Evolutionary conservation across 805 yeast species (phyloP), one percentile per base, ranked within the genome.

Genomic region (Yarrowia deformans): DNA sequence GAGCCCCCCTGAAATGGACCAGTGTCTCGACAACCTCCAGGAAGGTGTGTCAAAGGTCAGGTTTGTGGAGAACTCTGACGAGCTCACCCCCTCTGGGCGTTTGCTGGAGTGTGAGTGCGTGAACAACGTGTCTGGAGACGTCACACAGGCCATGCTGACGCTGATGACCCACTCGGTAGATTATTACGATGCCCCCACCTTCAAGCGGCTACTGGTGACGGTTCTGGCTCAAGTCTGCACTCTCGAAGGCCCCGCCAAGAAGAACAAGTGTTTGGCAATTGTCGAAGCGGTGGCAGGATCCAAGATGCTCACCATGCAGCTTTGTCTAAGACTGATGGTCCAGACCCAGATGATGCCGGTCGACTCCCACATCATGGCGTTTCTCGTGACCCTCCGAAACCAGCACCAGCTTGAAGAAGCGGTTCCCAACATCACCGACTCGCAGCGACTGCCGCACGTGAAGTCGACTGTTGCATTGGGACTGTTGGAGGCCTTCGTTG

Each of bases 191-290:
- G 13, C 52, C 8, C 19, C 52, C 14, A 18, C n/a, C 42, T 60
- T 60, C 66, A 60, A 60, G 34, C 42, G 45, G 52, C 43, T 19
- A 4, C 52, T 60, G 42, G 42, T 35, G 3, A 18, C 45, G 50
- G 52, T 45, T 23, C 52, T 60, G 8, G 32, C 42, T 6, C 50
- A 34, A 14, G 9, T 45, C 8, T 39, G 66, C 42, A 32, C 40
- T 13, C 34, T 60, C 1, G 18, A 34, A 8, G 66, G 46, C n/a
- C 2, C 34, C 14, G 49, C 45, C 9, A 56, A 32, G 13, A 19
- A 5, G 10, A 10, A 32, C 7, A 60, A 60, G 52, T 60, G 50
- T 29, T 32, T 32, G 32, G 42, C 34, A 2, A 34, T 60, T 60
- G 66, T 60, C 19, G 35, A 60, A 1, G 32, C 32, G 18, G 66